These are phyloP conservation scores for Mrakiaceae sp. DNA, from an alignment of 1,284 basidiomycete species.

Conservation along the genomic window DNA sequence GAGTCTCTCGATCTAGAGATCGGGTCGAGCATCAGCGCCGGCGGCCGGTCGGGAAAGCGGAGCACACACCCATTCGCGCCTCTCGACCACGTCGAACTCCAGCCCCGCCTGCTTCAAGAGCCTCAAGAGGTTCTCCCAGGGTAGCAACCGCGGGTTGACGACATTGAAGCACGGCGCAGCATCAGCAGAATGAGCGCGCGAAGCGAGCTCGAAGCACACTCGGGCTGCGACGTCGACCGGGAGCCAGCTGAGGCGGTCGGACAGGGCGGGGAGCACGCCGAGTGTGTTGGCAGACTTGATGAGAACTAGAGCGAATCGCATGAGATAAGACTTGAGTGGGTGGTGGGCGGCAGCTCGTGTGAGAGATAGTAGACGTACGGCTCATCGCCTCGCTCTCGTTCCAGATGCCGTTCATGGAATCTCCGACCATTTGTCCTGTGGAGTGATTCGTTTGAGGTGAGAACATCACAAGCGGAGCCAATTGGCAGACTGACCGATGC, in stretches of 20 bases:
- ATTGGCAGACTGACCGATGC: constrained; percentile 26
- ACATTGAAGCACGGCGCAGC: constrained; percentile 54
- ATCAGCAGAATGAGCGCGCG: constrained; percentile 18
- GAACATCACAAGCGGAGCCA: too few species aligned
- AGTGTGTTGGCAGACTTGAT: constrained; percentile 36
- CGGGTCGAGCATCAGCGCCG: too few species aligned
- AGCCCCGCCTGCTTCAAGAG: constrained; percentile 54
- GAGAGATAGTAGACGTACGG: not conserved
- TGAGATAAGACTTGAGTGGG: constrained; percentile 12
- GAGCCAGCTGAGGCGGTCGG: constrained; percentile 46
- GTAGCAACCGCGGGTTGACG: constrained; percentile 40
- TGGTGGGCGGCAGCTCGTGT: too few species aligned
- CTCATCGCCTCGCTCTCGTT: constrained; percentile 48
- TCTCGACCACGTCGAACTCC: constrained; percentile 58
- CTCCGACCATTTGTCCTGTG: constrained; percentile 40
- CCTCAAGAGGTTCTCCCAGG: constrained; percentile 48
- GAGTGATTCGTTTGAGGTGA: too few species aligned
- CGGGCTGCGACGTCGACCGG: constrained; percentile 47
- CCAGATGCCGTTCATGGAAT: constrained; percentile 46
- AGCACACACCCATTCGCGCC: constrained; percentile 42
- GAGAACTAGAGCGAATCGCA: not conserved
- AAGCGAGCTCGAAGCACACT: constrained; percentile 42
- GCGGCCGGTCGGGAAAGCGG: too few species aligned
- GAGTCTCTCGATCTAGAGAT: too few species aligned
- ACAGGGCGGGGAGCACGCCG: constrained; percentile 39